Conservation (phyloP, 2,329 filamentous ascomycete genomes). For the Colletotrichum kahawae region DNA sequence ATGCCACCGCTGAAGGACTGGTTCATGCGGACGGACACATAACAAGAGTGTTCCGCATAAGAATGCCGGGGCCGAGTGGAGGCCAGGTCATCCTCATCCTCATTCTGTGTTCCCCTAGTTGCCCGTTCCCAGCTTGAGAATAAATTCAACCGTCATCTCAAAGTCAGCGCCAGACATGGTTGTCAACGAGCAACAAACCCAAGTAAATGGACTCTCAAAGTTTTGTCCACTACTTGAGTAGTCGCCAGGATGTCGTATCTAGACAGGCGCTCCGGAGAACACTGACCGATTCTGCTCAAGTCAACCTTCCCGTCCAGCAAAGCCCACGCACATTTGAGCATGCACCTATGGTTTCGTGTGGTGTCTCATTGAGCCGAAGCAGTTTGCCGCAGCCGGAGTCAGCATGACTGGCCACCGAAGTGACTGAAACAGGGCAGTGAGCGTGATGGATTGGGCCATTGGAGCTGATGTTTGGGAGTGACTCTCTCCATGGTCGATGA, state of each 20-base stretch:
- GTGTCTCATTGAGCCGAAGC: neutral
- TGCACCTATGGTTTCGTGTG: neutral
- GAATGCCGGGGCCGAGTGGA: neutral
- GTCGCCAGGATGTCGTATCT: neutral
- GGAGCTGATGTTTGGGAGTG: neutral
- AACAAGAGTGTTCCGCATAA: constrained; percentile 55
- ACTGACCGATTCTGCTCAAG: fast-evolving
- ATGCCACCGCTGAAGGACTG: constrained; percentile 47
- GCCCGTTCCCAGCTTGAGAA: neutral
- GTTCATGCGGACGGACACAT: constrained; percentile 81
- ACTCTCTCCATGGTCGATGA: neutral
- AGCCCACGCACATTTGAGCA: neutral
- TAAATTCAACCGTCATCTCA: neutral
- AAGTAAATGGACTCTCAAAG: neutral
- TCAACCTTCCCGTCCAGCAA: neutral
- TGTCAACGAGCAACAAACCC: neutral
- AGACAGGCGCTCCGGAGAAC: neutral
- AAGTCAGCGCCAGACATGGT: neutral
- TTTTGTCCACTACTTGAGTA: neutral
- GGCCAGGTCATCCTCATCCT: too few relatives aligned
- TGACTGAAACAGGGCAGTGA: neutral
- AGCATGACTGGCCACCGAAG: neutral
- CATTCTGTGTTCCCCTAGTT: too few relatives aligned
- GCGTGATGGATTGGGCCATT: neutral
- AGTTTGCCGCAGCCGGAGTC: neutral